Conservation (phyloP, 163 green algal species). For the Scenedesmus sp. region DNA sequence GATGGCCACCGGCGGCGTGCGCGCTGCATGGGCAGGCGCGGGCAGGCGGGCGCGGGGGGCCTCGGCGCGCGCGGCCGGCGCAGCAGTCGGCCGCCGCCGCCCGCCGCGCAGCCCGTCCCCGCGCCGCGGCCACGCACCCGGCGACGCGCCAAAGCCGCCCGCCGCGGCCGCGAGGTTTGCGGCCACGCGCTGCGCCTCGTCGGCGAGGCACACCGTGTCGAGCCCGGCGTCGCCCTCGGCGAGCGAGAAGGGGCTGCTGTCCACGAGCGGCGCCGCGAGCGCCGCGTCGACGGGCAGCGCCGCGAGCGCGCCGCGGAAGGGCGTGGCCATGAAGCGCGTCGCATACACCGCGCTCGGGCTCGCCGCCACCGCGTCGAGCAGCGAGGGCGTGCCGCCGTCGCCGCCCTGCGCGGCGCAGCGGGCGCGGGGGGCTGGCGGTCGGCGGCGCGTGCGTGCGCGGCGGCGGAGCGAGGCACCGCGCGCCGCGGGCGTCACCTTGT, state of each 20-base stretch:
- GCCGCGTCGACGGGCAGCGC: slow-evolving; percentile 34
- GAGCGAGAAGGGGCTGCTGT: slow-evolving; percentile 39
- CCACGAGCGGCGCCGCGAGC: slow-evolving; percentile 21
- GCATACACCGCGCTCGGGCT: slow-evolving; percentile 36
- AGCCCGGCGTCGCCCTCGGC: neutral
- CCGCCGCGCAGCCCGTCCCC: no score
- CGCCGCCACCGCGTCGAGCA: slow-evolving; percentile 32
- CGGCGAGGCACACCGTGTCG: slow-evolving; percentile 21
- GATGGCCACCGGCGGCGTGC: slow-evolving; percentile 1
- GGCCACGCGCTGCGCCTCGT: slow-evolving; percentile 18
- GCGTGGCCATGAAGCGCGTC: slow-evolving; percentile 27
- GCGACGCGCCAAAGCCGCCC: neutral
- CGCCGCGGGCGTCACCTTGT: no score
- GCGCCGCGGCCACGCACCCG: no score
- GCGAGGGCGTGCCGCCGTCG: slow-evolving; percentile 30
- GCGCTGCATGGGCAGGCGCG: no score
- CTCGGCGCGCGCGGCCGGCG: neutral
- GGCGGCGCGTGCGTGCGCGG: no score
- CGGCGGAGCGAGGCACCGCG: no score
- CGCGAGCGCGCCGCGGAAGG: slow-evolving; percentile 31
- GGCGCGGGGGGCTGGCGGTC: neutral
- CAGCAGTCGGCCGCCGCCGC: neutral
- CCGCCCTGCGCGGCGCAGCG: neutral
- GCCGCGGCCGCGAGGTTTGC: slow-evolving; percentile 32
- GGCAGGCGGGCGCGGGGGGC: no score